Evolutionary conservation across 805 yeast species (phyloP).

Genomic region (Zygosaccharomyces lentus): DNA sequence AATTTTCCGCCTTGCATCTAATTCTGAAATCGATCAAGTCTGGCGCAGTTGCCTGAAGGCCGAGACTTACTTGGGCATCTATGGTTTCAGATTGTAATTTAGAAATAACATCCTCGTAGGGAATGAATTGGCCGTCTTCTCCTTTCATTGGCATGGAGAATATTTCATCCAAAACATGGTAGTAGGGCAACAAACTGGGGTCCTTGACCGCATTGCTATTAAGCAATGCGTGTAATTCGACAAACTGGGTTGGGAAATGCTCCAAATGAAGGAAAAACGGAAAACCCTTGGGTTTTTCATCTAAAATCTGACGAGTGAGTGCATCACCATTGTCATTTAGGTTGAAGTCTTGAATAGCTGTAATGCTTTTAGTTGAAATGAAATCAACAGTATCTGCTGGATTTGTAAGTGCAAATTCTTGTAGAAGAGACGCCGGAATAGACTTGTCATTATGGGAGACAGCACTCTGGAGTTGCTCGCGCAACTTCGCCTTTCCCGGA

Average conservation of each 20-base stretch:
- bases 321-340: conserved; percentile 32
- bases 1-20: conserved; percentile 58
- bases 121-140: conserved; percentile 54
- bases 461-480: conserved; percentile 53
- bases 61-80: conserved; percentile 50
- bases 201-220: conserved; percentile 47
- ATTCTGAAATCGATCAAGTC: conserved; percentile 64
- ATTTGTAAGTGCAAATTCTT: conserved; percentile 65
- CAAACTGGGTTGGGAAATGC: conserved; percentile 72
- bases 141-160: conserved; percentile 67
- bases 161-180: conserved; percentile 61
- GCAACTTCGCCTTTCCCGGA: conserved; percentile 53
- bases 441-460: conserved; percentile 64
- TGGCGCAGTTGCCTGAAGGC: conserved; percentile 55
- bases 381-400: conserved; percentile 65
- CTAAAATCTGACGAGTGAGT: conserved; percentile 25
- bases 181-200: conserved; percentile 53
- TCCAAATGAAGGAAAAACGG: conserved; percentile 77
- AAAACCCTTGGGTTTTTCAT: conserved; percentile 42
- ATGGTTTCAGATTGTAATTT: conserved; percentile 70
- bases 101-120: conserved; percentile 74
- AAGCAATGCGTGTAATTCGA: conserved; percentile 61
- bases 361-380: conserved; percentile 62
- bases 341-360: conserved; percentile 47
- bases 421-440: conserved; percentile 65